Percentiles rank a stretch among this genome's conserved stretches.
These are phyloP conservation scores for Oenanthe sinensis DNA, from an alignment of 129 eudicot species.

Conservation along the genomic window DNA sequence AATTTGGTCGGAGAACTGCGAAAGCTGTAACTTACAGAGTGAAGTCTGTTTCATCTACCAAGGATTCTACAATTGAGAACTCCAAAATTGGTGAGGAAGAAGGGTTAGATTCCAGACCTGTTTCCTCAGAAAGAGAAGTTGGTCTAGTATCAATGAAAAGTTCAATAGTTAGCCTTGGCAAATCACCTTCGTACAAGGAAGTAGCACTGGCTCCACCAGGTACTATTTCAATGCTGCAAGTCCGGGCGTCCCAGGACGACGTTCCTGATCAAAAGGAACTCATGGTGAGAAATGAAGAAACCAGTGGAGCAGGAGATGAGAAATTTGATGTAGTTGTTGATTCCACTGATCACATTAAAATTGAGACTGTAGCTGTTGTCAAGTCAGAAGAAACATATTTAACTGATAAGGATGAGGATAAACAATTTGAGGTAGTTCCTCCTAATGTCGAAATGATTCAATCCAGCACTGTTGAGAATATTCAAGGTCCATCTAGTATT, in stretches of 20 bases:
- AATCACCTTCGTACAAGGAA: conserved; percentile 97
- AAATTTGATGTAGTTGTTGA: conserved; percentile 21
- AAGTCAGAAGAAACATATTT: conserved; percentile 33
- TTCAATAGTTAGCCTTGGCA: conserved; percentile 75
- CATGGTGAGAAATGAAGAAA: conserved; percentile 23
- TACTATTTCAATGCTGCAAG: conserved; percentile 58
- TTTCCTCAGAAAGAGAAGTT: conserved; percentile 41
- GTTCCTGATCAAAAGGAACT: conserved; percentile 35
- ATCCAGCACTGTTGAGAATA: conserved; percentile 28
- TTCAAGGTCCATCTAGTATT: conserved; percentile 23
- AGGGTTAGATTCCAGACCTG: conserved; percentile 39
- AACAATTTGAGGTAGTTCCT: conserved; percentile 23
- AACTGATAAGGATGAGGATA: conserved; percentile 19
- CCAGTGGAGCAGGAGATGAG: conserved; percentile 24
- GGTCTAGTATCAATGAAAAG: conserved; percentile 42
- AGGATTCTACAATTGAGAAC: conserved; percentile 29
- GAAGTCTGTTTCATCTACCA: conserved; percentile 60
- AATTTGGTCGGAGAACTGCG: conserved; percentile 68
- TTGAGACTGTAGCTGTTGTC: conserved; percentile 22
- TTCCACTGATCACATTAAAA: conserved; percentile 21
- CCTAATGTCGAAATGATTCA: conserved; percentile 21
- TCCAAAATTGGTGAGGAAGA: conserved; percentile 32
- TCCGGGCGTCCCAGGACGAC: conserved; percentile 28
- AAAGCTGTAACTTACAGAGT: conserved; percentile 84
- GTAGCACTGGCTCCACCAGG: conserved; percentile 99